Base-by-base conservation (phyloP, 192 early-diverging fungal species). In the Allomyces javanicus region DNA sequence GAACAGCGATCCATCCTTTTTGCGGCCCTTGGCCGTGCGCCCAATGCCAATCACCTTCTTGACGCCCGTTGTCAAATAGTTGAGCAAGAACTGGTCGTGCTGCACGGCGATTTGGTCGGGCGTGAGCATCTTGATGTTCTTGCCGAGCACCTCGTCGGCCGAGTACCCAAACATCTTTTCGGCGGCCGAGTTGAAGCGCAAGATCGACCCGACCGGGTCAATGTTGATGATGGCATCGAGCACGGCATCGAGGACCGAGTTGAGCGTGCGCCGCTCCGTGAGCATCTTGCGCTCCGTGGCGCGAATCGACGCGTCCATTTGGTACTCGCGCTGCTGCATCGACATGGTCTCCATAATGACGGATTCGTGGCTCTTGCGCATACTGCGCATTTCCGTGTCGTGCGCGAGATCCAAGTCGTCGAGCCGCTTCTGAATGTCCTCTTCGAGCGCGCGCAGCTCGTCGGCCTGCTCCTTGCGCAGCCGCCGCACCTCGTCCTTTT, bases 161-260 rank as follows among this genome's bases (percentile, higher is more conserved):
- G 25, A 21, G 40, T 40, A 64, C n/a, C 63, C 63, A 63, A 73
- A 77, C 58, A 77, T 74, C 10, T 6, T 24, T 61, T 77, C 76
- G 22, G 69, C 71, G 24, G 76, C 76, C 4, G 33, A 24, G 64
- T 77, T 77, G 64, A 72, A 65, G 9, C 73, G 68, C 19, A 55
- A 61, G 6, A 77, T 74, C 33, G 25, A 50, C 1, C 71, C 76
- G 50, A 5, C 63, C 14, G 66, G 45, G 27, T 12, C 62, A 10
- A 77, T 75, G 62, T 73, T 77, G 71, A 77, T 75, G 61, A 77
- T 73, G 9, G 67, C 72, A 71, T 74, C 50, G 12, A 33, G 68
- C 9, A 77, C 68, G 33, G 67, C 65, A 45, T 73, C 70, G 23
- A 77, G 63, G 1, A 77, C 72, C 43, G 27, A 65, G 67, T 73